Evolutionary conservation across 441 rosid genomes (phyloP), one percentile per base, ranked within the genome.

Genomic region (Flueggea neowawraea): DNA sequence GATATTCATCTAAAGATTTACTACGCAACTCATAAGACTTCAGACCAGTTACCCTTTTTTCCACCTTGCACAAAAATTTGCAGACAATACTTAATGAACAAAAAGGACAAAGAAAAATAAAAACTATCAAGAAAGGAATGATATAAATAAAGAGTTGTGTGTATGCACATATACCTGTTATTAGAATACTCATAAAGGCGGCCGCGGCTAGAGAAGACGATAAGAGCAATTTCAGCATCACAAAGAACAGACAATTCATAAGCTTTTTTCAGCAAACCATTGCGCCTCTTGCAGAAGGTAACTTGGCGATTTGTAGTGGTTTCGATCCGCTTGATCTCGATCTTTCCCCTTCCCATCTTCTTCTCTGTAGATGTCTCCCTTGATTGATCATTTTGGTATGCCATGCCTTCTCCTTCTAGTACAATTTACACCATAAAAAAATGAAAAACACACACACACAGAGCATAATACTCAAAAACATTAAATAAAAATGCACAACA

Each of bases 321-420:
- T 68, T 94, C 98, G 86, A 94, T 94, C 93, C 98, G 84, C 84
- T 94, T 94, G 89, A 94, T 94, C 81, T 87, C 98, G 75, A 94
- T 91, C 89, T 94, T 94, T 57, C 98, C 98, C 74, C 98, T 88
- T 2, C 97, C 98, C 47, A 79, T 70, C 73, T 83, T 90, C 78
- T 85, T 88, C 91, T 71, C 79, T 11, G 88, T 80, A 48, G 89
- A 84, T 41, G 55, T 71, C 53, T 79, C 90, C 61, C 77, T 62
- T 6, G 86, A 36, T 36, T 36, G 61, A 55, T 88, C 86, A 51
- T 69, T 61, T 52, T 75, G 89, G 65, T 76, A 84, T 44, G 73
- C 88, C 97, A 83, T 93, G 54, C 31, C 52, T 15, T 48, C 69
- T 60, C 62, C 72, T 65, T 67, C 54, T 53, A 62, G 15, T 52